Evolutionary conservation across 1,139 yeast species (phyloP).

Genomic region (Candida dubliniensis): DNA sequence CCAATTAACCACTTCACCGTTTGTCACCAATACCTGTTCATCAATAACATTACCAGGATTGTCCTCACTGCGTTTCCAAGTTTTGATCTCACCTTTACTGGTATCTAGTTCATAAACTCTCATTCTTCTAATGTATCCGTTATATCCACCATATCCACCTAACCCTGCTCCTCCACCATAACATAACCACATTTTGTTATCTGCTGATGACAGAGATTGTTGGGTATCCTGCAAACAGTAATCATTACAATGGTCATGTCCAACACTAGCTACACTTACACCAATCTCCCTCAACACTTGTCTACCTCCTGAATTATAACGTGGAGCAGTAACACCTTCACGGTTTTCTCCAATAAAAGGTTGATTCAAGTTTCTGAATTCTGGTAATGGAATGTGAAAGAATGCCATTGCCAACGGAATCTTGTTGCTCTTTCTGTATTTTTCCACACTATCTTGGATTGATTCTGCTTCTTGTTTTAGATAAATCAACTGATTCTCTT

Average conservation of each 20-base stretch:
- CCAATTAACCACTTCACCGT: slow-evolving; percentile 39
- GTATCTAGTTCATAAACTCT: slow-evolving; percentile 70
- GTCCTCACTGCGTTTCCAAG: slow-evolving; percentile 73
- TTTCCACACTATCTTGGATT: slow-evolving; percentile 8
- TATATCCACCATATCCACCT: slow-evolving; percentile 94
- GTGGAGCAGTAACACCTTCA: slow-evolving; percentile 81
- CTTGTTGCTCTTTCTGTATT: slow-evolving; percentile 34
- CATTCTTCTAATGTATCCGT: slow-evolving; percentile 75
- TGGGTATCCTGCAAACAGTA: slow-evolving; percentile 62
- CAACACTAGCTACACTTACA: slow-evolving; percentile 73
- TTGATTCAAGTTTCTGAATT: slow-evolving; percentile 56
- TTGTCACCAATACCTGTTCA: slow-evolving; percentile 54
- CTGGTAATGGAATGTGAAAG: slow-evolving; percentile 91
- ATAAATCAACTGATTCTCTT: slow-evolving; percentile 67
- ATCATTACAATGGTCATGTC: slow-evolving; percentile 95
- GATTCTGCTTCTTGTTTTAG: slow-evolving; percentile 36
- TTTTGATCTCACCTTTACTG: slow-evolving; percentile 47
- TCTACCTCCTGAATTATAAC: slow-evolving; percentile 65
- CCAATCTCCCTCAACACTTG: slow-evolving; percentile 58
- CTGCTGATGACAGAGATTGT: slow-evolving; percentile 24
- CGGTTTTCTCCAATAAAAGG: slow-evolving; percentile 57
- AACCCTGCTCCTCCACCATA: slow-evolving; percentile 93
- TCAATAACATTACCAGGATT: slow-evolving; percentile 55
- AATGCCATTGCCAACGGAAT: slow-evolving; percentile 76
- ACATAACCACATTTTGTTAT: slow-evolving; percentile 73